Conservation (phyloP, 202 grass and related monocot species). For the Saccharum hybrid region DNA sequence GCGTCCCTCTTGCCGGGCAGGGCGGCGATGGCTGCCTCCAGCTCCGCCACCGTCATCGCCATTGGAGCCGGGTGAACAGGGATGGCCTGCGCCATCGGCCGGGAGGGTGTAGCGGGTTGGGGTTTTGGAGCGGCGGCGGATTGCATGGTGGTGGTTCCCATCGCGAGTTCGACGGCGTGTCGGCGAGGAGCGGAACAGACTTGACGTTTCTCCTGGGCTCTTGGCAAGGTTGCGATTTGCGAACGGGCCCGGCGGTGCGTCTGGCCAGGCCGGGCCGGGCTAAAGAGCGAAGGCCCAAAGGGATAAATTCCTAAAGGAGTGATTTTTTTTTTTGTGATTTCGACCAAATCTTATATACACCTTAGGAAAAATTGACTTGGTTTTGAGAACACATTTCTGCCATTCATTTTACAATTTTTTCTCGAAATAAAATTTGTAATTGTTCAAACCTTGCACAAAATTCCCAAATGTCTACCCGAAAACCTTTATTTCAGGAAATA, state of each 20-base stretch:
- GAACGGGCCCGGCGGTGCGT: background rate
- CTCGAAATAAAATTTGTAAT: no score
- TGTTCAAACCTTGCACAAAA: background rate
- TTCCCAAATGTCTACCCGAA: background rate
- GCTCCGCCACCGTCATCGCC: slow-evolving; percentile 38
- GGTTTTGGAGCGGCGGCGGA: slow-evolving; percentile 6
- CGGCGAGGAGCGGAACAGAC: background rate
- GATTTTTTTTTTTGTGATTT: background rate
- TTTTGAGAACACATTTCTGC: background rate
- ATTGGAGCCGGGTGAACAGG: background rate
- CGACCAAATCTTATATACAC: no score
- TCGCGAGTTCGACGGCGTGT: background rate
- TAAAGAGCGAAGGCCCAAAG: background rate
- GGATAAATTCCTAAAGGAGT: no score
- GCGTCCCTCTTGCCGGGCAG: slow-evolving; percentile 46
- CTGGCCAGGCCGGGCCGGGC: background rate
- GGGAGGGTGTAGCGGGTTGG: background rate
- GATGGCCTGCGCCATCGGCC: background rate
- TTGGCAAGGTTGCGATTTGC: background rate
- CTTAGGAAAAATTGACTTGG: background rate
- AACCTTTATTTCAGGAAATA: background rate
- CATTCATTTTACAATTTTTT: background rate
- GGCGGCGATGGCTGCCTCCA: slow-evolving; percentile 41
- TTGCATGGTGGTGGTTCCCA: slow-evolving; percentile 4
- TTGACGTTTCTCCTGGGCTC: background rate